phyloP scores from a whole-genome alignment of 495 filamentous ascomycete genomes.

The Penicillium canariense region DNA sequence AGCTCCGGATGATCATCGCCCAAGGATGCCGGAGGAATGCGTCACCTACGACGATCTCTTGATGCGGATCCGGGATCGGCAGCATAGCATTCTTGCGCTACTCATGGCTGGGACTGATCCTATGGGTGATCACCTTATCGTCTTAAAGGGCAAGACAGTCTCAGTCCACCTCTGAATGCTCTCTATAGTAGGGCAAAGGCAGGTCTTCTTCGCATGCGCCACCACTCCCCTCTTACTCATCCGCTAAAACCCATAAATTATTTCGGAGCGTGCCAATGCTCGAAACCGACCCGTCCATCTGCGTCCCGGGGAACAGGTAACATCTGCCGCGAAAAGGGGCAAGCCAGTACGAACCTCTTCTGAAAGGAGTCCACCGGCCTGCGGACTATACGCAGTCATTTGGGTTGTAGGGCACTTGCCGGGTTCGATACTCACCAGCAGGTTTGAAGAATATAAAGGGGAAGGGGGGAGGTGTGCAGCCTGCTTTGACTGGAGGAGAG shows the following conservation, averaged over 20 bases:
- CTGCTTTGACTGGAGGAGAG: constrained; percentile 43
- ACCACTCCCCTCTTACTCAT: neutral
- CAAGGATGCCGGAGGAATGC: neutral
- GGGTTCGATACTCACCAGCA: too few species aligned
- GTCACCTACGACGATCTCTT: neutral
- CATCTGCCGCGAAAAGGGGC: too few species aligned
- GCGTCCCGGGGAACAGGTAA: constrained; percentile 36
- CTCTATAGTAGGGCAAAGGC: neutral
- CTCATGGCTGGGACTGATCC: neutral
- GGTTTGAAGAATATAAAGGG: constrained; percentile 54
- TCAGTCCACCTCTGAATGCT: too few species aligned
- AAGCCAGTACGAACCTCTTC: constrained; percentile 27
- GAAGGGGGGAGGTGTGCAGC: constrained; percentile 43
- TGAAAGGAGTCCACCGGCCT: too few species aligned
- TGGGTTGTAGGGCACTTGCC: constrained; percentile 41
- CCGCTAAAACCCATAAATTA: constrained; percentile 24
- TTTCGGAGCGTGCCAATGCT: constrained; percentile 39
- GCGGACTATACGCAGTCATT: too few species aligned
- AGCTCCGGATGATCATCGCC: neutral
- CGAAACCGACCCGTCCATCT: constrained; percentile 37
- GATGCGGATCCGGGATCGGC: neutral
- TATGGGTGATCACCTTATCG: neutral
- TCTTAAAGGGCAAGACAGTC: too few species aligned
- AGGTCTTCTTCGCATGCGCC: neutral
- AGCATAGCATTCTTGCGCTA: neutral